A percentile compares a stretch with the other conserved stretches of the same genome.
phyloP scores from a whole-genome alignment of 2,329 filamentous ascomycete genomes.

The Aspergillus tanneri region DNA sequence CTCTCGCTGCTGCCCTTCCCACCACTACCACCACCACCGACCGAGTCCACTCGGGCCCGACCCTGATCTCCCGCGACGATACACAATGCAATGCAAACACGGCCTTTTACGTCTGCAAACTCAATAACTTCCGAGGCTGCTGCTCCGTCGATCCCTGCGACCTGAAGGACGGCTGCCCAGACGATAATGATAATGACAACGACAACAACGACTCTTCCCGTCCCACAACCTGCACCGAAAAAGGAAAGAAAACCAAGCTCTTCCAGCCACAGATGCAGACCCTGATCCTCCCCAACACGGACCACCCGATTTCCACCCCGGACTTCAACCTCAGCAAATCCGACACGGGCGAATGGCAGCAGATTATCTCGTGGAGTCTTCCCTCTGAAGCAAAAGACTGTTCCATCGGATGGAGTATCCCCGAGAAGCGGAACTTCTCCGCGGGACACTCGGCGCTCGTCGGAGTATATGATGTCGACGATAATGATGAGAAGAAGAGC shows the following conservation, averaged over 20 bases:
- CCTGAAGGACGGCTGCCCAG: constrained; percentile 5
- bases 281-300: neutral
- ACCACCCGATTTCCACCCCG: neutral
- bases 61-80: constrained; percentile 4
- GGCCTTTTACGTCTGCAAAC: constrained; percentile 5
- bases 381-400: constrained; percentile 3
- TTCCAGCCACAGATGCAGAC: constrained; percentile 8
- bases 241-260: neutral
- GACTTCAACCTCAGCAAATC: constrained; percentile 7
- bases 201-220: neutral
- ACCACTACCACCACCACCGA: constrained; percentile 1
- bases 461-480: neutral
- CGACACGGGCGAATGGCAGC: constrained; percentile 1
- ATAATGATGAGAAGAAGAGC: neutral
- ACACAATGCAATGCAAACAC: constrained; percentile 3
- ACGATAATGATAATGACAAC: neutral
- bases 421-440: constrained; percentile 5
- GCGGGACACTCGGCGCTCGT: constrained; percentile 8
- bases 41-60: neutral
- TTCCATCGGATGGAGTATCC: constrained; percentile 2
- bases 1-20: constrained; percentile 4
- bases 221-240: neutral
- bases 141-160: constrained; percentile 10
- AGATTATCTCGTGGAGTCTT: constrained; percentile 4
- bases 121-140: constrained; percentile 10